Evolutionary conservation across 2,329 filamentous ascomycete genomes (phyloP), one percentile per base, ranked within the genome.

Genomic region (Emericellopsis atlantica): DNA sequence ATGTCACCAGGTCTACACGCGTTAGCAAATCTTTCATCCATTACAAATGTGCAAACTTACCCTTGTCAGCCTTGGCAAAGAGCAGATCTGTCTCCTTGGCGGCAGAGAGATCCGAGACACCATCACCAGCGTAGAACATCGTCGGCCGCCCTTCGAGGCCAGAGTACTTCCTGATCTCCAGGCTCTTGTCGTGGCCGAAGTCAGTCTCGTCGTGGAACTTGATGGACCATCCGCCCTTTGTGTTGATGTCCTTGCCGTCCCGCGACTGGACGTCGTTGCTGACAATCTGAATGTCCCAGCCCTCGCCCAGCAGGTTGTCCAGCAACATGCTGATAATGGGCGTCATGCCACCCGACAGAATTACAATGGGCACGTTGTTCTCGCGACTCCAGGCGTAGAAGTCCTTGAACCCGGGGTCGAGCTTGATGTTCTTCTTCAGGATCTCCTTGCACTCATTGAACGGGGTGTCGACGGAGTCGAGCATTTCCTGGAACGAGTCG

Each of bases 151-250:
- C 63, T 0, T 85, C 79, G 35, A 94, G 69, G 22, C 77, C 70
- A 3, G 82, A 81, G 63, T 96, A 96, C 40, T 87, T 87, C 48
- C 85, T 79, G 53, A 98, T 87, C 57, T 92, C 86, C 41, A 90
- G 69, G 22, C 82, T 89, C 75, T 98, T 98, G 71, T 98, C 90
- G 58, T 98, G 92, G n/a, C 92, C 92, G 53, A 93, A 93, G 44
- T 80, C 73, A 55, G 83, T 85, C 16, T 46, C 44, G 26, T 46
- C 42, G 37, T 33, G 35, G 40, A 42, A 54, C n/a, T 55, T 55
- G 51, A 98, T 90, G 54, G 81, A 69, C 92, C 92, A 98, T 24
- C 88, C 90, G 15, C 76, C 77, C 55, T 84, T 76, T 39, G 87
- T 76, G 51, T 92, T 81, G 56, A 93, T 82, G 51, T 64, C 70